Conservation (phyloP, 106 monocot species). For the Apostasia shenzhenica region DNA sequence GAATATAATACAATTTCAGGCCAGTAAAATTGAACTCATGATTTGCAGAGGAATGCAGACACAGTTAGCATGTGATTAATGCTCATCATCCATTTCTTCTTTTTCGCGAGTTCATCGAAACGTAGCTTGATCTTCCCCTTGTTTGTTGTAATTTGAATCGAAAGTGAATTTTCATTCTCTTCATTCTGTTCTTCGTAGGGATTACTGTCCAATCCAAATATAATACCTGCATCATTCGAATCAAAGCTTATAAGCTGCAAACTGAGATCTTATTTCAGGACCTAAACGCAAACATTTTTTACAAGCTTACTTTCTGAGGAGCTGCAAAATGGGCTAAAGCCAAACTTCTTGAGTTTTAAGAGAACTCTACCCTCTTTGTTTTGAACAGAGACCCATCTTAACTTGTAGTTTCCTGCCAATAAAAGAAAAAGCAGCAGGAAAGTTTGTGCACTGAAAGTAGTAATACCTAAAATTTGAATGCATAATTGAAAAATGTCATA, state of each 20-base stretch:
- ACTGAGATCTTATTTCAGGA: neutral
- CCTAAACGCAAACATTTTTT: neutral
- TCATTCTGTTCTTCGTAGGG: slow-evolving; percentile 13
- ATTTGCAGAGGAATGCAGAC: slow-evolving; percentile 33
- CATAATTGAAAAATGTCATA: neutral
- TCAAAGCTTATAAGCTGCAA: neutral
- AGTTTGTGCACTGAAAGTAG: neutral
- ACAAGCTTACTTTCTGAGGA: slow-evolving; percentile 52
- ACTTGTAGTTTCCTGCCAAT: slow-evolving; percentile 41
- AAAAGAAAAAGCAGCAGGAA: neutral
- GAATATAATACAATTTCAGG: neutral
- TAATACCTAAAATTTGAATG: neutral
- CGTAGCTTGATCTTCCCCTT: slow-evolving; percentile 45
- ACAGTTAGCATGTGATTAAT: slow-evolving; percentile 62
- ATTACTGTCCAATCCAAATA: slow-evolving; percentile 27
- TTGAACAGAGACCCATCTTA: slow-evolving; percentile 38
- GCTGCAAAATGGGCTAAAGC: slow-evolving; percentile 30
- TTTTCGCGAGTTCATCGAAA: slow-evolving; percentile 22
- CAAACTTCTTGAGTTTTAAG: slow-evolving; percentile 48
- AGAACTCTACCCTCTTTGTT: slow-evolving; percentile 42
- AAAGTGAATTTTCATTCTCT: slow-evolving; percentile 20
- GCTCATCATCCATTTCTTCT: slow-evolving; percentile 54
- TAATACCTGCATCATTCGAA: slow-evolving; percentile 27
- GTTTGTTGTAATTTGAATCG: slow-evolving; percentile 42
- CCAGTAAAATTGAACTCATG: neutral